Evolutionary conservation across 2,329 filamentous ascomycete genomes (phyloP), one percentile per base, ranked within the genome.

Genomic region (Reticulascus tulasneorum): DNA sequence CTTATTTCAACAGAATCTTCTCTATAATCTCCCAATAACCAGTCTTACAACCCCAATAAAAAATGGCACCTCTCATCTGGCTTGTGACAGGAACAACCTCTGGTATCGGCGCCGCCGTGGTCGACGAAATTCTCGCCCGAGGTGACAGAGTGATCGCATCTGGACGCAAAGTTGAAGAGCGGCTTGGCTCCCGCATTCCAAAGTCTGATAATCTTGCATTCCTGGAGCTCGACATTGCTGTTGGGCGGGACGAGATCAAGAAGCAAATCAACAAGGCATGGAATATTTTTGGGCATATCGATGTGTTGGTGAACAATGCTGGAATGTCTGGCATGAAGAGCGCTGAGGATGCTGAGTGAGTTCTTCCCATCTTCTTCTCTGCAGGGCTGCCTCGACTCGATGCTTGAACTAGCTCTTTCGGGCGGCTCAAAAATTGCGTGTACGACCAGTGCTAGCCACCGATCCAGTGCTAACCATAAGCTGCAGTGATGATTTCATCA

Each of bases 141-240:
- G 66, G 68, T 15, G 54, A 62, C 18, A 61, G 63, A 31, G 67
- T 76, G 9, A 64, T 69, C 20, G 63, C 59, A 2, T 62, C 71
- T 9, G 70, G 71, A n/a, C 62, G 73, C 12, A 63, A 72, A 20
- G 50, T 54, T 9, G 47, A 66, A 42, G 64, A 73, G 9, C 61
- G 64, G 7, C 62, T 79, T 2, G 64, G 74, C 13, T 33, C 49
- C 20, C 42, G 52, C 31, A n/a, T n/a, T n/a, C n/a, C n/a, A n/a
- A 38, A 51, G 24, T 48, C 55, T 11, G 45, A 53, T n/a, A 40
- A 45, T 20, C 27, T 54, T 8, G 59, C 54, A 0, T 69, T 77
- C 35, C 64, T 69, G 1, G 46, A 53, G 3, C 49, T 62, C 0
- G 59, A 63, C 29, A 50, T 61, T 19, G 52, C 51, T 0, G 26